Evolutionary conservation across 2,329 filamentous ascomycete genomes (phyloP).

Genomic region (Colletotrichum caudatum): DNA sequence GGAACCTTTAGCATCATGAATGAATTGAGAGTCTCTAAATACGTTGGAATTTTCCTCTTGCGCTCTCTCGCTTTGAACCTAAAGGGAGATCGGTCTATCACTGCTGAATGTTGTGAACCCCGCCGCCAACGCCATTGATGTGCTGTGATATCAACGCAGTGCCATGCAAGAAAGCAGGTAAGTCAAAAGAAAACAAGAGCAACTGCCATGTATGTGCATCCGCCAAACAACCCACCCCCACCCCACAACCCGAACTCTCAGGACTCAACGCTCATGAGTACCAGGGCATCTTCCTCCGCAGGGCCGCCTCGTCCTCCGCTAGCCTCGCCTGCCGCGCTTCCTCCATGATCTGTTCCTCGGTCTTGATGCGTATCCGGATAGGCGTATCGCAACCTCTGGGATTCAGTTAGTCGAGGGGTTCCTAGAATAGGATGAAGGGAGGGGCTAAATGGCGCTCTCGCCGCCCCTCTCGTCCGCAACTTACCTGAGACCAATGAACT

Average conservation of each 20-base stretch:
- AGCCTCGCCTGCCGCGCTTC: constrained; percentile 56
- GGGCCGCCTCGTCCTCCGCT: constrained; percentile 60
- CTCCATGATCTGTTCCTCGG: constrained; percentile 62
- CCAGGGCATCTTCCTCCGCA: constrained; percentile 60
- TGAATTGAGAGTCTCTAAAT: constrained; percentile 19
- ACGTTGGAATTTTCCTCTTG: not conserved
- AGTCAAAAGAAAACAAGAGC: constrained; percentile 15
- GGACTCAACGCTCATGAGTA: constrained; percentile 43
- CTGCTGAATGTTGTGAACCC: constrained; percentile 8
- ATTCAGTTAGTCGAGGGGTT: not conserved
- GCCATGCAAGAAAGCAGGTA: constrained; percentile 33
- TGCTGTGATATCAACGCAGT: constrained; percentile 41
- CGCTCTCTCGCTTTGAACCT: not conserved
- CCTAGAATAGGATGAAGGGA: constrained; percentile 34
- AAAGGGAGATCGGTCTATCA: constrained; percentile 16
- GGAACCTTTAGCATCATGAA: constrained; percentile 27
- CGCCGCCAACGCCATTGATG: constrained; percentile 33
- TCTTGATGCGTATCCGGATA: constrained; percentile 47
- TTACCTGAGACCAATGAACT: constrained; percentile 78
- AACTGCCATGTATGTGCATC: not conserved
- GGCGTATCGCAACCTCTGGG: constrained; percentile 40
- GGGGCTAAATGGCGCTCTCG: constrained; percentile 55
- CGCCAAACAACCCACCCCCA: not conserved
- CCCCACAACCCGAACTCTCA: no score
- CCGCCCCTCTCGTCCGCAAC: constrained; percentile 48